Evolutionary conservation across 2,329 filamentous ascomycete species (phyloP).

Genomic region (Sordariomycetes sp.): DNA sequence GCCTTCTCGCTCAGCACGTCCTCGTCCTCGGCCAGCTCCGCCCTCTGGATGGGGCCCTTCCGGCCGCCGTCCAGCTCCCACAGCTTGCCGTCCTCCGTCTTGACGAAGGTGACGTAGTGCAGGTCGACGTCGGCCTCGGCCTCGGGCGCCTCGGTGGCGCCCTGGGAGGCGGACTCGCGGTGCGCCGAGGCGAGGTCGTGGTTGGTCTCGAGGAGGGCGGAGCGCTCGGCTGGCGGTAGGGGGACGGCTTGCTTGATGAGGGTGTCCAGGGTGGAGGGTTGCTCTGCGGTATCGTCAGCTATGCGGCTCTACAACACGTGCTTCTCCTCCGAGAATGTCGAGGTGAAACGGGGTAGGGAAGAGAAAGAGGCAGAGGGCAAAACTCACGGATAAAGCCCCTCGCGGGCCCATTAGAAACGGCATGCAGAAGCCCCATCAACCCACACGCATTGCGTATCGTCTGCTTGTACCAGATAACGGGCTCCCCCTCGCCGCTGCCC

Average conservation of each 20-base stretch:
- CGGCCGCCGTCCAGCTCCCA: conserved; percentile 52
- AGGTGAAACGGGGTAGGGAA: not conserved
- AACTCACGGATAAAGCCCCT: conserved; percentile 45
- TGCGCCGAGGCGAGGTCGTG: conserved; percentile 69
- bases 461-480: conserved; percentile 88
- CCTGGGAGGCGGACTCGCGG: conserved; percentile 61
- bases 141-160: conserved; percentile 68
- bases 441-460: conserved; percentile 93
- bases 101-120: conserved; percentile 94
- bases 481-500: conserved; percentile 57
- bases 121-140: conserved; percentile 79
- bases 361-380: conserved; percentile 9
- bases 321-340: not conserved
- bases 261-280: conserved; percentile 45
- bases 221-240: conserved; percentile 54
- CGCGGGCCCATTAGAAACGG: conserved; percentile 66
- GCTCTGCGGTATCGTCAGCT: conserved; percentile 19
- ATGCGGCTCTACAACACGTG: not conserved
- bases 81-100: conserved; percentile 51
- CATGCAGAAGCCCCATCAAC: conserved; percentile 79
- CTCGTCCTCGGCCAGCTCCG: conserved; percentile 45
- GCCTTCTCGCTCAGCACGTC: conserved; percentile 69
- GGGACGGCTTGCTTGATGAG: conserved; percentile 63
- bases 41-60: conserved; percentile 46
- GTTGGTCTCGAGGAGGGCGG: conserved; percentile 67